These are phyloP conservation scores for Endotrypanum monterogeii DNA, from an alignment of 208 protist genomes.

Conservation along the genomic window DNA sequence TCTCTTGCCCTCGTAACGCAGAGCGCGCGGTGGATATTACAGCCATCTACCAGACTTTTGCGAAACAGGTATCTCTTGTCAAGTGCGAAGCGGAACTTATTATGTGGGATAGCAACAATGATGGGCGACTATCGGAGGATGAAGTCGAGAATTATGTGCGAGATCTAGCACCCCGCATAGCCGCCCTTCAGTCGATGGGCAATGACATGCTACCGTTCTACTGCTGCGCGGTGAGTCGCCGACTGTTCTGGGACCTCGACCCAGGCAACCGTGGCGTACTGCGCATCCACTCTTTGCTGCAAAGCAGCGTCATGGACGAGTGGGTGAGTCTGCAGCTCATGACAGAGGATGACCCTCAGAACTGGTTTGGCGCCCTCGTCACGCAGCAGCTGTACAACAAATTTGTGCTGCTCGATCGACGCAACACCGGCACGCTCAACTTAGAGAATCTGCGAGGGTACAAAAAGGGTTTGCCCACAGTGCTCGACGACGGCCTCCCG, in stretches of 20 bases:
- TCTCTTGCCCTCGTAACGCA: conserved; percentile 62
- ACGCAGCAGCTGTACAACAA: conserved; percentile 88
- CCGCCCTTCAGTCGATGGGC: conserved; percentile 55
- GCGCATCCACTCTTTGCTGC: conserved; percentile 78
- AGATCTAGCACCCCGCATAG: conserved; percentile 73
- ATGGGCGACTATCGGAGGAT: conserved; percentile 83
- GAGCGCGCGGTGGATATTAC: conserved; percentile 55
- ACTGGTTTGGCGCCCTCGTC: conserved; percentile 78
- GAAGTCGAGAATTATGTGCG: conserved; percentile 90
- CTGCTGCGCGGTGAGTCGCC: conserved; percentile 87
- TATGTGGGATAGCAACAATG: conserved; percentile 86
- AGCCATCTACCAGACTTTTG: conserved; percentile 72
- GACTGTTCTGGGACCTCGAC: conserved; percentile 92
- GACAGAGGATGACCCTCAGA: conserved; percentile 71
- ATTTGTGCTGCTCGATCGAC: conserved; percentile 84
- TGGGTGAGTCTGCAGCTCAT: conserved; percentile 88
- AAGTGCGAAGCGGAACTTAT: conserved; percentile 85
- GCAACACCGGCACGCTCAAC: conserved; percentile 86
- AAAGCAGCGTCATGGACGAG: conserved; percentile 85
- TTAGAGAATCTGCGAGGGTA: conserved; percentile 75
- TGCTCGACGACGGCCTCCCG: conserved; percentile 82
- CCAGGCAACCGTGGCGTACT: conserved; percentile 67
- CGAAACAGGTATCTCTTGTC: conserved; percentile 82
- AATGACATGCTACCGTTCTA: conserved; percentile 86
- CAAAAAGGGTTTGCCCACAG: conserved; percentile 86